These are phyloP conservation scores for Novymonas esmeraldas DNA, from an alignment of 208 protist species.

Conservation along the genomic window DNA sequence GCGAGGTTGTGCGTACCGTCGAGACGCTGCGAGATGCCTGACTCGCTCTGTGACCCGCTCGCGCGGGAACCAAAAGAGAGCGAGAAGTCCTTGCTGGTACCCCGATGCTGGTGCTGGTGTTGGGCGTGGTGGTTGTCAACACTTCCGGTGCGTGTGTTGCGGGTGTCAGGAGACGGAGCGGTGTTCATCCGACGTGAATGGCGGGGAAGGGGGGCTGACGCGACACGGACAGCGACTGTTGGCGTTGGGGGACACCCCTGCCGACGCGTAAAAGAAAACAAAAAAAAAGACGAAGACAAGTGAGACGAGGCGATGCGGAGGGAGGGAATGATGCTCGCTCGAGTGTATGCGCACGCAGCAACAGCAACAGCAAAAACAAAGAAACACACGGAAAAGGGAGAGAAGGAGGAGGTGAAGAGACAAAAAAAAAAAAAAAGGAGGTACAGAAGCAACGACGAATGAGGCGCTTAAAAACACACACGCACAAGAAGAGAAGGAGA, in stretches of 20 bases:
- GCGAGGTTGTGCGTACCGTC: conserved; percentile 11
- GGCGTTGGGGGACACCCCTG: no score
- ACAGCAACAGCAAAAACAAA: conserved; percentile 1
- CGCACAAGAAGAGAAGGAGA: background rate
- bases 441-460: background rate
- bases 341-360: background rate
- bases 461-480: background rate
- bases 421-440: conserved; percentile 3
- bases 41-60: conserved; percentile 14
- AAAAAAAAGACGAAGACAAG: background rate
- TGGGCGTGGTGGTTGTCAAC: background rate
- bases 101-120: background rate
- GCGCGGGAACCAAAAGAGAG: conserved; percentile 5
- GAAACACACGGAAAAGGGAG: background rate
- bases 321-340: background rate
- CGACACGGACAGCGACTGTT: background rate
- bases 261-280: background rate
- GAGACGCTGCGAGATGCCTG: conserved; percentile 6
- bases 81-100: conserved; percentile 3
- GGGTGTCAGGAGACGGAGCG: background rate
- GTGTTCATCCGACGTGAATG: background rate
- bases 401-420: background rate
- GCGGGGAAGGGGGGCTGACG: background rate
- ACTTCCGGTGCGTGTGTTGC: background rate
- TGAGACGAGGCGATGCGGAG: background rate